phyloP scores from a whole-genome alignment of 2,329 filamentous ascomycete genomes.

The Byssochlamys sp. region DNA sequence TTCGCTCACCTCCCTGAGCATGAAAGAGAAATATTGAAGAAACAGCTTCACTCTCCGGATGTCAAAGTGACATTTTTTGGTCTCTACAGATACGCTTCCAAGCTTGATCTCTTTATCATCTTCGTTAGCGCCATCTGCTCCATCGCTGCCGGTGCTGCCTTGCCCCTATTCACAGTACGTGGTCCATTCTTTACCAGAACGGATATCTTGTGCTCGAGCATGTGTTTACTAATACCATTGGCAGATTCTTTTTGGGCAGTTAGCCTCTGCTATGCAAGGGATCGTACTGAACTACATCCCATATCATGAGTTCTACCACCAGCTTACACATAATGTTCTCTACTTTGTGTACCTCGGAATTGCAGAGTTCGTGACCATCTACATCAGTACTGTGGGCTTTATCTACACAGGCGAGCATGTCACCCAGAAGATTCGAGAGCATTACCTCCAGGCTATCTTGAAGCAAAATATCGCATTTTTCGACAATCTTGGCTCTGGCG shows the following conservation, averaged over 20 bases:
- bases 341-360: conserved; percentile 82
- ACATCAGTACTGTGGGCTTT: conserved; percentile 75
- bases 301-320: conserved; percentile 48
- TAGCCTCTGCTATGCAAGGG: conserved; percentile 61
- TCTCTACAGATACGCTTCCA: conserved; percentile 62
- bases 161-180: conserved; percentile 67
- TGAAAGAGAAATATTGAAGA: conserved; percentile 58
- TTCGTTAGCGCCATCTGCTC: conserved; percentile 52
- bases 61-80: conserved; percentile 55
- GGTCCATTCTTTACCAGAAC: not conserved
- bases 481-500: conserved; percentile 83
- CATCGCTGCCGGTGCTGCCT: conserved; percentile 62
- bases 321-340: conserved; percentile 56
- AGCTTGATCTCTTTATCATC: conserved; percentile 56
- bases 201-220: not conserved
- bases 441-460: conserved; percentile 75
- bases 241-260: conserved; percentile 59
- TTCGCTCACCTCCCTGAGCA: conserved; percentile 55
- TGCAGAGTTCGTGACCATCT: conserved; percentile 67
- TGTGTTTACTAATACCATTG: conserved; percentile 6
- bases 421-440: conserved; percentile 65
- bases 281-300: conserved; percentile 46
- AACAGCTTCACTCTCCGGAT: conserved; percentile 57
- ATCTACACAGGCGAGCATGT: conserved; percentile 79
- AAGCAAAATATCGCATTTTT: conserved; percentile 86